Percentiles rank a stretch among this genome's conserved stretches.
Conservation (phyloP, 805 yeast species). For the Hanseniaspora vineae region DNA sequence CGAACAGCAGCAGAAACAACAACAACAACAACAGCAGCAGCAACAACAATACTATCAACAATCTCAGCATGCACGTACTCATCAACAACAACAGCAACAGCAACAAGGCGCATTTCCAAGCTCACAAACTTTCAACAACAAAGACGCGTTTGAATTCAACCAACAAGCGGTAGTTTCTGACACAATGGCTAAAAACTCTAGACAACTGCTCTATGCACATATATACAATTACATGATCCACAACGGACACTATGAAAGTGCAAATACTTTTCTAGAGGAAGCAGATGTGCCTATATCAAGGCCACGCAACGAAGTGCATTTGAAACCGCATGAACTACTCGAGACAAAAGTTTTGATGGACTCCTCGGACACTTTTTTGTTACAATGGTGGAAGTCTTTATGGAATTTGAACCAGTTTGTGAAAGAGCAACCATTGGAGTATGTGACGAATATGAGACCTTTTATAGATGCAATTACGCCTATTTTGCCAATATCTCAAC, state of each 20-base stretch:
- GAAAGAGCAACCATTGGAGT: conserved; percentile 20
- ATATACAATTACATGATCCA: conserved; percentile 36
- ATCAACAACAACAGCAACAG: neutral
- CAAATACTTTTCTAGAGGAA: conserved; percentile 33
- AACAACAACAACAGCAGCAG: neutral
- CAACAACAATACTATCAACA: neutral
- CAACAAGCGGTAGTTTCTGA: conserved; percentile 26
- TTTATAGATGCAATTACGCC: conserved; percentile 11
- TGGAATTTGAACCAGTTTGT: conserved; percentile 38
- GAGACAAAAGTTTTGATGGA: conserved; percentile 30
- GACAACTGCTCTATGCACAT: conserved; percentile 39
- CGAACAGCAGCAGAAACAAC: neutral
- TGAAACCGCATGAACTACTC: conserved; percentile 13
- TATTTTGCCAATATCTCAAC: conserved; percentile 7
- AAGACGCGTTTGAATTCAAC: conserved; percentile 1
- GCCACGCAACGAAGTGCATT: conserved; percentile 2
- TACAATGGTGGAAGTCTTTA: conserved; percentile 46
- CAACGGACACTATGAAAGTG: conserved; percentile 37
- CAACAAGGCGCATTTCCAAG: neutral
- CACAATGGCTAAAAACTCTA: conserved; percentile 34
- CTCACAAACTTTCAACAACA: neutral
- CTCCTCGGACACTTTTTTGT: conserved; percentile 33
- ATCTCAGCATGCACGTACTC: neutral
- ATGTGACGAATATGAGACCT: conserved; percentile 10
- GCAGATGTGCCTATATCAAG: conserved; percentile 29